phyloP scores from a whole-genome alignment of 148 eudicot genomes.

The Limonium bicolor region DNA sequence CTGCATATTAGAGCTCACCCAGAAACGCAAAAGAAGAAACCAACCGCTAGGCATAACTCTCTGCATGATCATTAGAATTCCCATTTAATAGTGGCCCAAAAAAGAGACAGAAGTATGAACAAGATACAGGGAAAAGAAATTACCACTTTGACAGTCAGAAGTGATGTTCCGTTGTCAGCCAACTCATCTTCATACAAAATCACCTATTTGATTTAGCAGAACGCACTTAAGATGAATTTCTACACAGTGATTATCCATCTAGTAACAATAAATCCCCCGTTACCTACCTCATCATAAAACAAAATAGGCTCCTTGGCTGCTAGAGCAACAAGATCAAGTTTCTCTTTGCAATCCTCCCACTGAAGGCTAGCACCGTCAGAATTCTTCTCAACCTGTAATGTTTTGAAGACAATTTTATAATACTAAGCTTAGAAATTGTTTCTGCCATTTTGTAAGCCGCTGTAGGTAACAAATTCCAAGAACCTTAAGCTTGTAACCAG shows the following conservation, averaged over 20 bases:
- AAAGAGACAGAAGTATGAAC: no score
- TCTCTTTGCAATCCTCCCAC: conserved; percentile 77
- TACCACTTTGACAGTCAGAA: conserved; percentile 97
- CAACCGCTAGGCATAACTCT: conserved; percentile 94
- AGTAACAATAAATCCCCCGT: no score
- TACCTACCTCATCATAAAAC: conserved; percentile 83
- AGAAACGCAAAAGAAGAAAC: conserved; percentile 88
- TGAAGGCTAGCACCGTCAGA: conserved; percentile 18
- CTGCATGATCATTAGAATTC: conserved; percentile 24
- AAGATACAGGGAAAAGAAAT: no score
- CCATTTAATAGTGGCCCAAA: neutral
- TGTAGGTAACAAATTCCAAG: neutral
- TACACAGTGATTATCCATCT: no score
- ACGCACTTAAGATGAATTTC: neutral
- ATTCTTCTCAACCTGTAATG: conserved; percentile 8
- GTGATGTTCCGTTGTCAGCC: conserved; percentile 80
- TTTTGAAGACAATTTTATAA: no score
- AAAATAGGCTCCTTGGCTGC: conserved; percentile 85
- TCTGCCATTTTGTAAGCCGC: no score
- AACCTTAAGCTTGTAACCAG: neutral
- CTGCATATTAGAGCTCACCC: conserved; percentile 90
- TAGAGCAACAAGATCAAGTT: conserved; percentile 66
- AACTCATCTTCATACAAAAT: conserved; percentile 91
- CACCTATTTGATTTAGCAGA: conserved; percentile 39
- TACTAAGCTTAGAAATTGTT: no score